Conservation (phyloP, 495 filamentous ascomycete species). For the Bacidia rubella region DNA sequence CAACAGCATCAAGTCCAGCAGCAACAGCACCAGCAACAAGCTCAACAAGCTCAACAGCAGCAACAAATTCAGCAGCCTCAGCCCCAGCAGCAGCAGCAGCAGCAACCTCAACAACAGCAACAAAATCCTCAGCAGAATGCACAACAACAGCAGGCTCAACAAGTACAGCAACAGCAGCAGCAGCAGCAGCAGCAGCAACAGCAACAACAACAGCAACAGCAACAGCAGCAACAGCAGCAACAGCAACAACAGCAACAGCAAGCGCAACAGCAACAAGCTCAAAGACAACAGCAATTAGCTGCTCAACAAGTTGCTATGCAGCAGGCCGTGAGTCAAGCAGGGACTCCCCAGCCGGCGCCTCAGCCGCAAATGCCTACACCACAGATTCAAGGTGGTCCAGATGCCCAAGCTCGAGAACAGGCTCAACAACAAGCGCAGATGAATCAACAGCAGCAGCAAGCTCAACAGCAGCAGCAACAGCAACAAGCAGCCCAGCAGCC, state of each 20-base stretch:
- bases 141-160: slow-evolving; percentile 22
- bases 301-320: slow-evolving; percentile 24
- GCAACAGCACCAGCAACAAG: slow-evolving; percentile 4
- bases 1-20: slow-evolving; percentile 22
- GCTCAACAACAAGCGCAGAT: slow-evolving; percentile 30
- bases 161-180: slow-evolving; percentile 27
- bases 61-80: slow-evolving; percentile 1
- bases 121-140: slow-evolving; percentile 25
- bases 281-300: slow-evolving; percentile 27
- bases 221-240: slow-evolving; percentile 27
- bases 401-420: slow-evolving; percentile 22
- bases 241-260: slow-evolving; percentile 20
- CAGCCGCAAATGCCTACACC: slow-evolving; percentile 16
- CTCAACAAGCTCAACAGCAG: slow-evolving; percentile 5
- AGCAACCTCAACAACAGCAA: slow-evolving; percentile 29
- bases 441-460: slow-evolving; percentile 6
- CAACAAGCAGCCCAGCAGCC: slow-evolving; percentile 23
- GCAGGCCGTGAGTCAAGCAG: slow-evolving; percentile 22
- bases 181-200: slow-evolving; percentile 16
- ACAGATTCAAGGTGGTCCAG: slow-evolving; percentile 12
- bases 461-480: slow-evolving; percentile 20
- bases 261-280: slow-evolving; percentile 23
- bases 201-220: slow-evolving; percentile 28
- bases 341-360: slow-evolving; percentile 22
- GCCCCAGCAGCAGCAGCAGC: slow-evolving; percentile 22